Conservation (phyloP, 805 yeast genomes). For the Lipomyces sp. region DNA sequence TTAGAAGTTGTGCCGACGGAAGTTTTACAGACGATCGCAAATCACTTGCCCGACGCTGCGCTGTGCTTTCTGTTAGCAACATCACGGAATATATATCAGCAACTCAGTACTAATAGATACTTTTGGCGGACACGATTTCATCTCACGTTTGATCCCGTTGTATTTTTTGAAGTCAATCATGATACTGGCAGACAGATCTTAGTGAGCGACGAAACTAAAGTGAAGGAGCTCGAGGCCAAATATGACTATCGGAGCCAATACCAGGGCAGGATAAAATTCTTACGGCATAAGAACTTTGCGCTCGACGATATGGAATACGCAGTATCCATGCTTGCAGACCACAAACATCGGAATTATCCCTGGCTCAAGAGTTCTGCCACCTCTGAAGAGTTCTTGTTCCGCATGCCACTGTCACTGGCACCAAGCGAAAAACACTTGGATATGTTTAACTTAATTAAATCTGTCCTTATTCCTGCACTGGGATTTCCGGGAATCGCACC, state of each 20-base stretch:
- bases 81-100: conserved; percentile 12
- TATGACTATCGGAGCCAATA: conserved; percentile 28
- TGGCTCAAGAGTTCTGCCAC: conserved; percentile 18
- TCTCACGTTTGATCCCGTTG: conserved; percentile 26
- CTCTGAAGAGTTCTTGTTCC: conserved; percentile 24
- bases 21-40: conserved; percentile 30
- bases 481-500: conserved; percentile 36
- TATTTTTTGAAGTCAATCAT: conserved; percentile 5
- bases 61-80: conserved; percentile 15
- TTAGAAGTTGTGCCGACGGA: conserved; percentile 27
- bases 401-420: conserved; percentile 13
- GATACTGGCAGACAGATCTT: not conserved
- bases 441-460: conserved; percentile 24
- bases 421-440: not conserved
- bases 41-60: conserved; percentile 21
- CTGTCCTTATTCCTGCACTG: conserved; percentile 32
- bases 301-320: conserved; percentile 17
- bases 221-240: conserved; percentile 8
- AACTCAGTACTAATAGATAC: conserved; percentile 15
- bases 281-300: conserved; percentile 7
- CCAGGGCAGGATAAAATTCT: conserved; percentile 12
- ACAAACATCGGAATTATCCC: conserved; percentile 19
- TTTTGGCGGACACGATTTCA: conserved; percentile 31
- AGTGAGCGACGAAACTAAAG: not conserved
- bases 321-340: conserved; percentile 26